Conservation (phyloP, 768 basidiomycete genomes). For the Termitomyces sp. region DNA sequence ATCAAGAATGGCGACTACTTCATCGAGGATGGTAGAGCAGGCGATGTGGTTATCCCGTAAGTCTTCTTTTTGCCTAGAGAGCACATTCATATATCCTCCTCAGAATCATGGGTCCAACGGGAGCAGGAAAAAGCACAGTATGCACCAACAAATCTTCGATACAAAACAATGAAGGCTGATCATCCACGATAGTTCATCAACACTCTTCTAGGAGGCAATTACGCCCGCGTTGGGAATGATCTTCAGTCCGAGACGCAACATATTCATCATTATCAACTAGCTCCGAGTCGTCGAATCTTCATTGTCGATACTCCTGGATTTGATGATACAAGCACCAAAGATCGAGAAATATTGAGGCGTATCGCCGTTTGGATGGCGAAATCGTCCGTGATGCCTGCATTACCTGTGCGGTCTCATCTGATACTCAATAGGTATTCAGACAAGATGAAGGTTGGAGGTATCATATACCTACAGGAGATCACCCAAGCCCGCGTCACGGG, state of each 20-base stretch:
- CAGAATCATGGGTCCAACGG: constrained; percentile 11
- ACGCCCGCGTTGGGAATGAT: constrained; percentile 6
- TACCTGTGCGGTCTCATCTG: background rate
- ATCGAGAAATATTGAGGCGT: constrained; percentile 12
- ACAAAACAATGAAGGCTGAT: background rate
- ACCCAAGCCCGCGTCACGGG: constrained; percentile 19
- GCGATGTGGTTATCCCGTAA: constrained; percentile 9
- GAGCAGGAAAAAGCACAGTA: constrained; percentile 13
- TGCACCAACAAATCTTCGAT: background rate
- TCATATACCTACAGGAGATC: constrained; percentile 17
- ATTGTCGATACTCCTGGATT: constrained; percentile 13
- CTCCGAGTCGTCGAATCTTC: constrained; percentile 5
- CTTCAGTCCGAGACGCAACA: constrained; percentile 8
- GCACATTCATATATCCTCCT: background rate
- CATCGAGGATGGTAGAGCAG: constrained; percentile 6
- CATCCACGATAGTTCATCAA: constrained; percentile 7
- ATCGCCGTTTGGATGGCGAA: constrained; percentile 14
- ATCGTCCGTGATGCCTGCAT: constrained; percentile 1
- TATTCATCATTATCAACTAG: constrained; percentile 10
- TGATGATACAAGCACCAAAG: constrained; percentile 11
- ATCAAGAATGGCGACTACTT: constrained; percentile 1
- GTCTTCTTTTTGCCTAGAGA: background rate
- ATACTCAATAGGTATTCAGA: constrained; percentile 7
- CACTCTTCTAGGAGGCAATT: constrained; percentile 3
- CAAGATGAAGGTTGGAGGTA: constrained; percentile 13